Percentiles rank a stretch among this genome's conserved stretches.
These are phyloP conservation scores for Senna tora DNA, from an alignment of 306 rosid species.

Conservation along the genomic window DNA sequence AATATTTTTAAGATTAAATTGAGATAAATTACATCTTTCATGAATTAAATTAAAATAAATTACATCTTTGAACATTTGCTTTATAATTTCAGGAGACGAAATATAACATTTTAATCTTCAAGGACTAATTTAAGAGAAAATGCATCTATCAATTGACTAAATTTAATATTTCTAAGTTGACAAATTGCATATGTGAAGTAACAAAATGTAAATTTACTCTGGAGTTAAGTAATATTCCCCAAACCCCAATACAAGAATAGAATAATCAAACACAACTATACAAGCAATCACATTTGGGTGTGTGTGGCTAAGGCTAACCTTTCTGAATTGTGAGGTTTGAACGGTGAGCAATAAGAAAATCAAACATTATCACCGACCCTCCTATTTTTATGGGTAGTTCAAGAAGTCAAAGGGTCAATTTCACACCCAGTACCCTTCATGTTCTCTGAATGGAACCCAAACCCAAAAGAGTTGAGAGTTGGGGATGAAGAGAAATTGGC, in stretches of 20 bases:
- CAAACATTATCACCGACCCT: constrained; percentile 64
- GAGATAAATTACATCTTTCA: too few relatives aligned
- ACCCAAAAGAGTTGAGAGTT: constrained; percentile 27
- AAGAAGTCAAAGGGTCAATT: constrained; percentile 38
- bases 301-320: constrained; percentile 42
- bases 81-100: too few relatives aligned
- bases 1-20: too few relatives aligned
- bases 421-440: constrained; percentile 44
- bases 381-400: constrained; percentile 44
- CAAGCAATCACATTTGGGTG: constrained; percentile 35
- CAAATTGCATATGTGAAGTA: too few relatives aligned
- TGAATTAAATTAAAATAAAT: too few relatives aligned
- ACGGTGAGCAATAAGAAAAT: constrained; percentile 51
- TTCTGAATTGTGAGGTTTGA: constrained; percentile 43
- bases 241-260: constrained; percentile 30
- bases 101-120: too few relatives aligned
- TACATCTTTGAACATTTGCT: too few relatives aligned
- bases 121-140: too few relatives aligned
- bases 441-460: constrained; percentile 50
- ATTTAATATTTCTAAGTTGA: too few relatives aligned
- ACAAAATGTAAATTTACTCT: too few relatives aligned
- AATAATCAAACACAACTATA: constrained; percentile 45
- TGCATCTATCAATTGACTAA: too few relatives aligned
- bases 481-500: constrained; percentile 48
- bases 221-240: constrained; percentile 24